These are phyloP conservation scores for Solanum virginianum DNA, from an alignment of 257 asterid species.

Conservation along the genomic window DNA sequence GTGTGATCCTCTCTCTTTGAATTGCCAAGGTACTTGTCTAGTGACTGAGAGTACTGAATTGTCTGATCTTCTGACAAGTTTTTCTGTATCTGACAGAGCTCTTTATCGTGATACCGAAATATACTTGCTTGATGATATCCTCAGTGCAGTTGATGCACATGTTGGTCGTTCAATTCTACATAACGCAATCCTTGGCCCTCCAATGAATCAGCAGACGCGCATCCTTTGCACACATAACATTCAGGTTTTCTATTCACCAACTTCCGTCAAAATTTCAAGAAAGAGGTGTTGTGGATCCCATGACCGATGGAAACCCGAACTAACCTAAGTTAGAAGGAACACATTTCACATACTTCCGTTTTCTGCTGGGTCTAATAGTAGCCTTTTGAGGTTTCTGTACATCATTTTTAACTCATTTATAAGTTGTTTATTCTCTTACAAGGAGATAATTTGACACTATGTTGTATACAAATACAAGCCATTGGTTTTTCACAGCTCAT, in stretches of 20 bases:
- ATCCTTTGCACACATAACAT: conserved; percentile 84
- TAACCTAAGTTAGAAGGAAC: too few relatives aligned
- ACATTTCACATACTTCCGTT: too few relatives aligned
- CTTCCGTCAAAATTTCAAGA: too few relatives aligned
- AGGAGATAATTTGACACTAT: neutral
- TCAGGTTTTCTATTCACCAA: conserved; percentile 44
- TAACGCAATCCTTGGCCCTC: conserved; percentile 66
- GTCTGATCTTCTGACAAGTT: conserved; percentile 1
- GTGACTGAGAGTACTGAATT: neutral
- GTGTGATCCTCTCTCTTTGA: neutral
- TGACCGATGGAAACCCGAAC: too few relatives aligned
- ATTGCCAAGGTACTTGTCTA: neutral
- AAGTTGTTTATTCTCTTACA: neutral
- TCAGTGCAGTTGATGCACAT: conserved; percentile 97
- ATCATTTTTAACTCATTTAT: neutral
- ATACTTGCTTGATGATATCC: conserved; percentile 83
- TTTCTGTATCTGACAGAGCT: conserved; percentile 44
- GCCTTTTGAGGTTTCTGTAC: neutral
- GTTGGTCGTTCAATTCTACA: conserved; percentile 70
- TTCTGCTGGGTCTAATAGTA: neutral
- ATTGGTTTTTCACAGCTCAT: neutral
- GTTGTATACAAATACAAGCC: neutral
- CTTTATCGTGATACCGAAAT: conserved; percentile 54
- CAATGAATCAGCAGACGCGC: conserved; percentile 63
- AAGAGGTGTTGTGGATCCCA: too few relatives aligned